Conservation (phyloP, 352 stramenopile species). For the Phytophthora podocarpi region DNA sequence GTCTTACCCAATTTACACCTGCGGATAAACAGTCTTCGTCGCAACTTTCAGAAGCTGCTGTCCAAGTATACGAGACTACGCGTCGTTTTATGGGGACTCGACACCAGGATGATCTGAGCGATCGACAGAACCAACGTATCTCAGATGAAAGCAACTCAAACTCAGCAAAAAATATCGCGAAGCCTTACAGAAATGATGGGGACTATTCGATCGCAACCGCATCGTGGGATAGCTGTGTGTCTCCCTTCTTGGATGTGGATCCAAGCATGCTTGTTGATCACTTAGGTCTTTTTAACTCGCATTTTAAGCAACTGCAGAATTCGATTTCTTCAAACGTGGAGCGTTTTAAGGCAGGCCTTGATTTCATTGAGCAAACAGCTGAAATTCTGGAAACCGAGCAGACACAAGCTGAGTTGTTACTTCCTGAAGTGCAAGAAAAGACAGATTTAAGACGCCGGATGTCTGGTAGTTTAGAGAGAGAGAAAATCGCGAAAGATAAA, state of each 20-base stretch:
- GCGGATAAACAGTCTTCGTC: constrained; percentile 25
- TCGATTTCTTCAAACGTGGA: constrained; percentile 36
- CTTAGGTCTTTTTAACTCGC: constrained; percentile 44
- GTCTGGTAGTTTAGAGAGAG: constrained; percentile 67
- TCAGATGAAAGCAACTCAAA: too few relatives aligned
- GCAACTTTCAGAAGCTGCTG: constrained; percentile 47
- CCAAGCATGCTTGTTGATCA: constrained; percentile 65
- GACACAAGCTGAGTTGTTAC: constrained; percentile 49
- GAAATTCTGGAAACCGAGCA: constrained; percentile 56
- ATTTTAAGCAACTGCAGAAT: constrained; percentile 35
- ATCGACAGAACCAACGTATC: too few relatives aligned
- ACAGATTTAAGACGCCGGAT: constrained; percentile 50
- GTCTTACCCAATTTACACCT: constrained; percentile 24
- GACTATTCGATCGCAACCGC: too few relatives aligned
- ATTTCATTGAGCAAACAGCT: constrained; percentile 61
- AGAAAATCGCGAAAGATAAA: constrained; percentile 57
- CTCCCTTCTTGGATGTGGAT: constrained; percentile 36
- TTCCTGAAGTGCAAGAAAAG: constrained; percentile 58
- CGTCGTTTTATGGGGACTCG: too few relatives aligned
- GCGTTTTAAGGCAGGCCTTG: constrained; percentile 43
- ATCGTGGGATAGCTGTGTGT: not conserved
- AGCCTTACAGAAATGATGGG: too few relatives aligned
- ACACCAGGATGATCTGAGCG: too few relatives aligned
- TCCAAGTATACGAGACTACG: constrained; percentile 48
- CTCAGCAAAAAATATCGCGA: too few relatives aligned